These are phyloP conservation scores for Alternaria sp. DNA, from an alignment of 2,329 filamentous ascomycete genomes.

Conservation along the genomic window DNA sequence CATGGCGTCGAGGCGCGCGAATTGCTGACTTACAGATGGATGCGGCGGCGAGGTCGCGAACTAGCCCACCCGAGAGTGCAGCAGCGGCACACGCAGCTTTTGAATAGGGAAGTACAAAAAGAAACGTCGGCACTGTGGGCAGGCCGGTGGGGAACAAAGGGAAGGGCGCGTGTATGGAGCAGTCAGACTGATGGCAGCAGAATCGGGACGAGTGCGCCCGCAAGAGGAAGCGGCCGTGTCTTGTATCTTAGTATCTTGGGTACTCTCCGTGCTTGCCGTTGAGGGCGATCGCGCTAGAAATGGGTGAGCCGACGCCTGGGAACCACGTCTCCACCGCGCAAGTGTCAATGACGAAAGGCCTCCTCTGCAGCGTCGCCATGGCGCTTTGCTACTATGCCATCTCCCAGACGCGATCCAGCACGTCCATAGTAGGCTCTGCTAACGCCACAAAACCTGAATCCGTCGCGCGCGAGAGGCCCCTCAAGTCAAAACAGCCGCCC, in stretches of 20 bases:
- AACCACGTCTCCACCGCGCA: constrained; percentile 25
- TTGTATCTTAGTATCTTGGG: constrained; percentile 12
- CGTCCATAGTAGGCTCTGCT: constrained; percentile 24
- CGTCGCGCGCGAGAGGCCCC: neutral
- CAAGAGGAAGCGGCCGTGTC: constrained; percentile 8
- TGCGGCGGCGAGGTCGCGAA: constrained; percentile 1
- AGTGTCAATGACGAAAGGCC: constrained; percentile 31
- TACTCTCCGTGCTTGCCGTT: constrained; percentile 28
- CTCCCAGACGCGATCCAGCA: constrained; percentile 3
- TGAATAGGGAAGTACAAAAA: constrained; percentile 1
- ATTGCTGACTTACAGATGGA: constrained; percentile 29
- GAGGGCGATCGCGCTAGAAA: constrained; percentile 29
- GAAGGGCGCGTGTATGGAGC: neutral
- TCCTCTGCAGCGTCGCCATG: neutral
- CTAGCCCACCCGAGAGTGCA: constrained; percentile 18
- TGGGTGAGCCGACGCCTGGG: constrained; percentile 19
- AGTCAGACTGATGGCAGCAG: neutral
- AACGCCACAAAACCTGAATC: constrained; percentile 32
- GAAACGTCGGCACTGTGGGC: neutral
- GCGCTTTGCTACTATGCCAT: constrained; percentile 1
- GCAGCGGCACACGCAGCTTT: constrained; percentile 6
- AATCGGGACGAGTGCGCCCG: neutral
- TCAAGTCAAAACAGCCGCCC: constrained; percentile 24
- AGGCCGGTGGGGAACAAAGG: neutral
- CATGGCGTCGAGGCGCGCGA: constrained; percentile 26